Conservation (phyloP, 2,329 filamentous ascomycete genomes). For the Fusarium nygamai region DNA sequence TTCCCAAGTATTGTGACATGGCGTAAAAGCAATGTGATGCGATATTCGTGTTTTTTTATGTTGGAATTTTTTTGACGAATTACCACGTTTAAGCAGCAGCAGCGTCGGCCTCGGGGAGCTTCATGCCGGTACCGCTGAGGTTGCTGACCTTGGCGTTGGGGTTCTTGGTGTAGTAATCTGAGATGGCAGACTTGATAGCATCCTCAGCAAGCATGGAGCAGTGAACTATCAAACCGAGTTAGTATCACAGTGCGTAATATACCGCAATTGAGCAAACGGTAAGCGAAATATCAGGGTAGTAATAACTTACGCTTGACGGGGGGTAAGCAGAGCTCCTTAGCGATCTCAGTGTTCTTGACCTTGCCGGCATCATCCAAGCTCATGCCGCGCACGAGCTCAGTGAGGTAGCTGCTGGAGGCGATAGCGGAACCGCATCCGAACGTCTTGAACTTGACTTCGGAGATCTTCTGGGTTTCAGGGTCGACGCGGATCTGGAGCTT, state of each 20-base stretch:
- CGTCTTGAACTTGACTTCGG: conserved; percentile 97
- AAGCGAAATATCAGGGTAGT: neutral
- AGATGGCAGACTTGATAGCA: conserved; percentile 90
- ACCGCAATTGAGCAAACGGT: neutral
- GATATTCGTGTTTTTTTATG: conserved; percentile 4
- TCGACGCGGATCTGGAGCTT: conserved; percentile 85
- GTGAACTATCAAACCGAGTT: conserved; percentile 68
- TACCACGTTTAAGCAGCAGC: conserved; percentile 40
- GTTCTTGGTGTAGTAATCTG: conserved; percentile 92
- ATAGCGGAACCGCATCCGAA: conserved; percentile 96
- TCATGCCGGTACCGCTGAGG: conserved; percentile 77
- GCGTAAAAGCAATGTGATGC: conserved; percentile 10
- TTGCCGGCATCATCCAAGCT: conserved; percentile 89
- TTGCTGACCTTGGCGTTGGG: conserved; percentile 77
- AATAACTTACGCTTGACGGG: conserved; percentile 81
- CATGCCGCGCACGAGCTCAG: conserved; percentile 95
- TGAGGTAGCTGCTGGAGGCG: conserved; percentile 92
- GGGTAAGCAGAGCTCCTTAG: conserved; percentile 90
- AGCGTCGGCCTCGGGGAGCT: conserved; percentile 68
- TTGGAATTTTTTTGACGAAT: neutral
- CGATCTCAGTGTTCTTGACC: conserved; percentile 97
- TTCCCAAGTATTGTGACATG: conserved; percentile 27
- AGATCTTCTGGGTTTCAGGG: conserved; percentile 85
- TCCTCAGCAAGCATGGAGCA: conserved; percentile 94
- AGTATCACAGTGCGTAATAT: conserved; percentile 38